Base-by-base conservation (phyloP, 192 early-diverging fungal genomes). In the Podila verticillata region DNA sequence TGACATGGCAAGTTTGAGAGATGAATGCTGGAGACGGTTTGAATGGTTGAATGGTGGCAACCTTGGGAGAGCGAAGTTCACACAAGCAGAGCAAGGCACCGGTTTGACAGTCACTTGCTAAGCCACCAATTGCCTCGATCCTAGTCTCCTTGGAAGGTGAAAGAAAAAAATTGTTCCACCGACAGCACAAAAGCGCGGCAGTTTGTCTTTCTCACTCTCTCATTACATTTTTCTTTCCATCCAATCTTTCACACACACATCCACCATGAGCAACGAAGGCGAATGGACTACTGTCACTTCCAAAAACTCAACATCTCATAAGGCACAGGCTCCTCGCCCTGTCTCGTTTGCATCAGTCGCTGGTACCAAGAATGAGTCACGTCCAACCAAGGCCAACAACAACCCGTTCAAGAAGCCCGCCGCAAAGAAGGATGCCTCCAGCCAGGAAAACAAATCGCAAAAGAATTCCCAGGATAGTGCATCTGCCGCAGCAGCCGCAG, bases 261-360 rank as follows among this genome's bases (percentile, higher is more conserved):
- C 31, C 66, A 60, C 15, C 66, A 80, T 80, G 77, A 80, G 77
- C 61, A 72, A 67, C 66, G 77, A 80, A 72, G 77, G 77, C 58
- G 77, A 80, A 68, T 80, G 77, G 77, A 80, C 77, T 12, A 80
- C 77, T 1, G 77, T 80, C 15, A 80, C 77, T 26, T 80, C 77
- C 19, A 80, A 80, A 48, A 67, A 72, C 70, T 80, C 77, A 19
- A 72, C 70, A 20, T 22, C 49, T 5, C 77, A 80, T 59, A 80
- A 72, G 66, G 65, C 51, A 35, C 77, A 80, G 61, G 48, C 58
- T 9, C 75, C 75, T 8, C 39, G 65, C 19, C 65, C 75, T 7
- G 30, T 54, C 24, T 61, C 59, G 8, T 70, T 58, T 26, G 63
- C 49, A 17, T 69, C 67, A 13, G 63, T 49, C 29, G 34, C 70